phyloP scores from a whole-genome alignment of 768 basidiomycete genomes.

The Tylopilus sp. region DNA sequence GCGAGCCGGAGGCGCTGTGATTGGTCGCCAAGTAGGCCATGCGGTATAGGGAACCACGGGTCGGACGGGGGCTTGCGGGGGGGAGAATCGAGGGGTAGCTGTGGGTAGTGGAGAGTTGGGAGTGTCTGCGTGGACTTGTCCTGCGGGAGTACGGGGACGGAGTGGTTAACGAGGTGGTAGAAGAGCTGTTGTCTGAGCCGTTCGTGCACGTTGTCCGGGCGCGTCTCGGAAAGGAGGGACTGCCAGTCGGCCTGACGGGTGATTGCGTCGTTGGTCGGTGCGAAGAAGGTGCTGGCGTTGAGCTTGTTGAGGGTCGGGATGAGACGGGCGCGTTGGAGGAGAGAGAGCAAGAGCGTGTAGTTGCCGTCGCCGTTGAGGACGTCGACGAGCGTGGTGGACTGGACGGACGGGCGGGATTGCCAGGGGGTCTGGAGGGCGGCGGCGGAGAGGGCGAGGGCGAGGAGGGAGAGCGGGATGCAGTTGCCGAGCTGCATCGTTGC shows the following conservation, averaged over 20 bases:
- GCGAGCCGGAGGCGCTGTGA: constrained; percentile 77
- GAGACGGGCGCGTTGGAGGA: constrained; percentile 82
- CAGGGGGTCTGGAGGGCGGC: constrained; percentile 25
- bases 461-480: constrained; percentile 35
- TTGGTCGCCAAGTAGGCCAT: constrained; percentile 74
- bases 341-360: constrained; percentile 67
- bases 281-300: constrained; percentile 82
- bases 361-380: constrained; percentile 71
- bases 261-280: constrained; percentile 93
- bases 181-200: constrained; percentile 86
- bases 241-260: constrained; percentile 43
- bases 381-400: constrained; percentile 70
- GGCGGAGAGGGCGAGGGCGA: constrained; percentile 17
- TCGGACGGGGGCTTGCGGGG: constrained; percentile 64
- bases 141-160: constrained; percentile 48
- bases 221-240: constrained; percentile 25
- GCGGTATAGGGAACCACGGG: constrained; percentile 84
- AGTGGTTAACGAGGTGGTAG: constrained; percentile 89
- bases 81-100: constrained; percentile 53
- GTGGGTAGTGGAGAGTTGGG: constrained; percentile 73
- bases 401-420: constrained; percentile 16
- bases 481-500: constrained; percentile 34
- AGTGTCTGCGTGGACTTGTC: constrained; percentile 38
- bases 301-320: constrained; percentile 91
- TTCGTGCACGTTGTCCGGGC: constrained; percentile 79